Conservation (phyloP, 345 rosid genomes). For the Schrenkiella parvula region DNA sequence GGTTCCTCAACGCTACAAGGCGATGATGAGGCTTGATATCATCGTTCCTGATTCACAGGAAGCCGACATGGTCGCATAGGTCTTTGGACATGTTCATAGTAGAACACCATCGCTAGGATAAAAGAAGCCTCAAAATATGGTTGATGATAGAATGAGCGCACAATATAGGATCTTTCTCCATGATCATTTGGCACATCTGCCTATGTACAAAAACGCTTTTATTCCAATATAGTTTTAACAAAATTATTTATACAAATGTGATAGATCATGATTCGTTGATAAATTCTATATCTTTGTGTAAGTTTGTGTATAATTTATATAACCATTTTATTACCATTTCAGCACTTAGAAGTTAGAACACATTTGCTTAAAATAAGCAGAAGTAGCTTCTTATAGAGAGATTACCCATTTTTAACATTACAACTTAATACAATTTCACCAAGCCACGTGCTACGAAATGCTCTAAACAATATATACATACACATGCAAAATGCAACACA, state of each 20-base stretch:
- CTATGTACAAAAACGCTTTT: not conserved
- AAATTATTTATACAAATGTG: no score
- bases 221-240: not conserved
- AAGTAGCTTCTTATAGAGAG: not conserved
- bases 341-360: no score
- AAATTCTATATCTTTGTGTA: not conserved
- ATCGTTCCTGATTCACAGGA: constrained; percentile 73
- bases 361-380: no score
- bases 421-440: not conserved
- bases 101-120: not conserved
- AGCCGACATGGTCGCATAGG: constrained; percentile 56
- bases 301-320: no score
- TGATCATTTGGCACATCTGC: not conserved
- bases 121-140: not conserved
- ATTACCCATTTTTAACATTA: not conserved
- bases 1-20: constrained; percentile 56
- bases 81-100: constrained; percentile 4
- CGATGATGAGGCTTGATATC: constrained; percentile 97
- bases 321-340: no score
- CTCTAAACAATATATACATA: not conserved
- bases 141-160: constrained; percentile 5
- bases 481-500: constrained; percentile 9
- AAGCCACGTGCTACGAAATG: not conserved
- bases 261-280: not conserved
- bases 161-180: not conserved